phyloP scores from a whole-genome alignment of 2,329 filamentous ascomycete species.

The Aspergillus sp. region DNA sequence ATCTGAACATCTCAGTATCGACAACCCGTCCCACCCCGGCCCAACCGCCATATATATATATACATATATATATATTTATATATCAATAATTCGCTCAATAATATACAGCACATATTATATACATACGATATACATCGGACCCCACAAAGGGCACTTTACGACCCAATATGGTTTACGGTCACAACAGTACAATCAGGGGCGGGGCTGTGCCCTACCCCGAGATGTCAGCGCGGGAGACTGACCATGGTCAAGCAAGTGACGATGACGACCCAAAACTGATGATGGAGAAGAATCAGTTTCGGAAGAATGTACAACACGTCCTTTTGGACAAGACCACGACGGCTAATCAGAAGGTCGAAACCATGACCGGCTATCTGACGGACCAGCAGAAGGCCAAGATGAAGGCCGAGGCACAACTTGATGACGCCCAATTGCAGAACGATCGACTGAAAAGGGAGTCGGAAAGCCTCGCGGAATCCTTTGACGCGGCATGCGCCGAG shows the following conservation, averaged over 20 bases:
- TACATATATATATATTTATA: no score
- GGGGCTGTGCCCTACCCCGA: not conserved
- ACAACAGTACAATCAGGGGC: not conserved
- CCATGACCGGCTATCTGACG: not conserved
- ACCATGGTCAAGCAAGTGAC: not conserved
- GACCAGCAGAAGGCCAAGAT: not conserved
- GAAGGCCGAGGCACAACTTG: not conserved
- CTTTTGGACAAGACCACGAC: not conserved
- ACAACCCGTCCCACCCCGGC: not conserved
- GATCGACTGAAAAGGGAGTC: not conserved
- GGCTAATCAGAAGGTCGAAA: not conserved
- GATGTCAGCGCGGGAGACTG: not conserved
- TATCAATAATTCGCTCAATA: no score
- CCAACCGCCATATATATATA: no score
- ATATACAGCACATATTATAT: no score
- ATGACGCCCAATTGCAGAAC: not conserved
- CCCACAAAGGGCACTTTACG: no score
- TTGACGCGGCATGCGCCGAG: no score
- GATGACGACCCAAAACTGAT: not conserved
- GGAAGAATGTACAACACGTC: not conserved
- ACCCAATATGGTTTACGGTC: not conserved
- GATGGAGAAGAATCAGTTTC: not conserved
- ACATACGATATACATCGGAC: no score
- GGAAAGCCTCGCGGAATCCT: no score
- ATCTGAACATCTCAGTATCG: not conserved